Evolutionary conservation across 108 stramenopile genomes (phyloP).

Genomic region (Seminavis robusta): DNA sequence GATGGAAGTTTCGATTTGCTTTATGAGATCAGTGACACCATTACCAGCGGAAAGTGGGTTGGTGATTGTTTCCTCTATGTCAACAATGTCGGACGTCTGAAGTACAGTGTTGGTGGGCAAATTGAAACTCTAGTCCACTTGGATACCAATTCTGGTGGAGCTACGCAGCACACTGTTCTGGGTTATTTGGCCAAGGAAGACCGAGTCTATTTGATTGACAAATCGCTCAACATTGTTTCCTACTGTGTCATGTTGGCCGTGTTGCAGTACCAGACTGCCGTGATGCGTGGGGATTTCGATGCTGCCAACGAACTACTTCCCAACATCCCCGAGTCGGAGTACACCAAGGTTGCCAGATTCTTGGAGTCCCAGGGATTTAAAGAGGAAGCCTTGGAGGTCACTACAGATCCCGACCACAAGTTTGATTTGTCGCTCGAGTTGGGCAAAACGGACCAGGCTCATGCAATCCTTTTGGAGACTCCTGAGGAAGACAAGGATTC

Average conservation of each 20-base stretch:
- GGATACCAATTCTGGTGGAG: slow-evolving; percentile 78
- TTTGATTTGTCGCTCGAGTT: slow-evolving; percentile 97
- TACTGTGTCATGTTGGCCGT: slow-evolving; percentile 91
- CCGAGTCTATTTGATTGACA: slow-evolving; percentile 95
- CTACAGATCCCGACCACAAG: slow-evolving; percentile 93
- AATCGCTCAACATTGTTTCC: slow-evolving; percentile 86
- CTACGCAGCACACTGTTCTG: slow-evolving; percentile 81
- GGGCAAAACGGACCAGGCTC: slow-evolving; percentile 86
- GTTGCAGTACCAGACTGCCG: slow-evolving; percentile 98
- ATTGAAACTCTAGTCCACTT: slow-evolving; percentile 97
- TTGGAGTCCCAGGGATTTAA: slow-evolving; percentile 99
- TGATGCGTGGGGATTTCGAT: slow-evolving; percentile 98
- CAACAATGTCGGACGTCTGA: slow-evolving; percentile 86
- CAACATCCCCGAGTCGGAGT: slow-evolving; percentile 86
- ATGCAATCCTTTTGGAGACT: slow-evolving; percentile 75
- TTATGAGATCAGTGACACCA: slow-evolving; percentile 89
- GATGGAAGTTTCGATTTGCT: slow-evolving; percentile 95
- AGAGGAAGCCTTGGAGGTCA: slow-evolving; percentile 96
- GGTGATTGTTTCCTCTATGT: slow-evolving; percentile 99
- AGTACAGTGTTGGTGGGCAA: slow-evolving; percentile 98
- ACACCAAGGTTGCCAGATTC: slow-evolving; percentile 94
- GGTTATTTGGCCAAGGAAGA: slow-evolving; percentile 99
- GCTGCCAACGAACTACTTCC: slow-evolving; percentile 94
- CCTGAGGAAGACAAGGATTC: slow-evolving; percentile 86
- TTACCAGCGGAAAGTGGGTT: slow-evolving; percentile 96